A percentile compares a stretch with the other conserved stretches of the same genome.
These are phyloP conservation scores for Geotrichum macrosporum DNA, from an alignment of 1,139 yeast species.

Conservation along the genomic window DNA sequence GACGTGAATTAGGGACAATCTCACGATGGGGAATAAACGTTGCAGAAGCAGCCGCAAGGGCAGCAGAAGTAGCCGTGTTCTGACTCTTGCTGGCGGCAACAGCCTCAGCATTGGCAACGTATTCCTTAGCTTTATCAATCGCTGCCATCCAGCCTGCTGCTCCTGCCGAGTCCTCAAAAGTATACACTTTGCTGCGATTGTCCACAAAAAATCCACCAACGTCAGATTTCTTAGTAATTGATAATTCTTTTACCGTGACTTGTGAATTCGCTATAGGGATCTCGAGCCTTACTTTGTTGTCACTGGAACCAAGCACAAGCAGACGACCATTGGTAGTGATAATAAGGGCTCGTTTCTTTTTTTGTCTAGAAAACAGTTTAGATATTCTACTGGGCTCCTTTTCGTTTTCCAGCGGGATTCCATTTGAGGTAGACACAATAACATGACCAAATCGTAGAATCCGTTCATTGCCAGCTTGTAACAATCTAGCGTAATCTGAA, in stretches of 20 bases:
- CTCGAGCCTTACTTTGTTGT: slow-evolving; percentile 25
- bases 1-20: background rate
- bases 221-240: slow-evolving; percentile 32
- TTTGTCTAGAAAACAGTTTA: slow-evolving; percentile 33
- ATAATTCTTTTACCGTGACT: slow-evolving; percentile 35
- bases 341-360: slow-evolving; percentile 34
- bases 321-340: slow-evolving; percentile 39
- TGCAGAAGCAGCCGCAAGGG: slow-evolving; percentile 36
- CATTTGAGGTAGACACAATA: slow-evolving; percentile 20
- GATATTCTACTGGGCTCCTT: slow-evolving; percentile 32
- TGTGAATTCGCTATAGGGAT: slow-evolving; percentile 36
- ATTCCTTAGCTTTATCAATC: slow-evolving; percentile 31
- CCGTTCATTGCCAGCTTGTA: slow-evolving; percentile 64
- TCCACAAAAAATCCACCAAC: slow-evolving; percentile 35
- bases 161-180: slow-evolving; percentile 37
- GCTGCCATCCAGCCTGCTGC: slow-evolving; percentile 36
- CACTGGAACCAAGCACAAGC: slow-evolving; percentile 22
- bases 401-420: slow-evolving; percentile 28
- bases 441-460: slow-evolving; percentile 60
- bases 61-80: slow-evolving; percentile 35
- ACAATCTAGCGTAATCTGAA: slow-evolving; percentile 59
- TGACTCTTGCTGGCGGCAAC: slow-evolving; percentile 24
- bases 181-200: slow-evolving; percentile 35
- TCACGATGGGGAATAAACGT: background rate
- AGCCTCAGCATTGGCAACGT: slow-evolving; percentile 28